These are phyloP conservation scores for Colletotrichum euphorbiae DNA, from an alignment of 2,329 filamentous ascomycete species.

Conservation along the genomic window DNA sequence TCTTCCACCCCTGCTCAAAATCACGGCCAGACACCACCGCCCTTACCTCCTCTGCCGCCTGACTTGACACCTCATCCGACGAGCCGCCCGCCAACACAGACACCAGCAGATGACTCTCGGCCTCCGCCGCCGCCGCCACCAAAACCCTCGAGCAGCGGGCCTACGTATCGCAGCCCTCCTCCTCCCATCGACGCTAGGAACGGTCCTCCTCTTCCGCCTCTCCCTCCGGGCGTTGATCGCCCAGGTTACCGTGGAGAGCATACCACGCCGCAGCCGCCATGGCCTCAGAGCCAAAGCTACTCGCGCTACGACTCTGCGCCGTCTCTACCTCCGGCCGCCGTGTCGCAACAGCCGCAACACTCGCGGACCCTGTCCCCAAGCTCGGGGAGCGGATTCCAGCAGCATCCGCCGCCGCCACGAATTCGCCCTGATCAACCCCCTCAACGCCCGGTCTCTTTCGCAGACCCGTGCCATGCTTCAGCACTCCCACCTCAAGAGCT, in stretches of 20 bases:
- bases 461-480: constrained; percentile 42
- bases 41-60: constrained; percentile 78
- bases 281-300: constrained; percentile 37
- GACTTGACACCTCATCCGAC: constrained; percentile 64
- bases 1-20: constrained; percentile 48
- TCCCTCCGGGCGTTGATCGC: constrained; percentile 46
- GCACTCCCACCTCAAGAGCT: constrained; percentile 41
- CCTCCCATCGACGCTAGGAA: constrained; percentile 36
- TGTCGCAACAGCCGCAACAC: not conserved
- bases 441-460: constrained; percentile 18
- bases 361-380: constrained; percentile 20
- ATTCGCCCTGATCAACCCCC: constrained; percentile 32
- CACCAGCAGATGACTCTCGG: constrained; percentile 48
- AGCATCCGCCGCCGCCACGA: constrained; percentile 22
- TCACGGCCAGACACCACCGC: constrained; percentile 65
- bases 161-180: constrained; percentile 46
- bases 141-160: constrained; percentile 57
- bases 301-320: constrained; percentile 63
- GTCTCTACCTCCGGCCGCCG: constrained; percentile 52
- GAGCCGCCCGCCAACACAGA: constrained; percentile 47
- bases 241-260: constrained; percentile 40
- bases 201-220: constrained; percentile 47
- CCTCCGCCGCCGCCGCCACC: constrained; percentile 67
- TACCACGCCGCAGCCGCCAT: constrained; percentile 39
- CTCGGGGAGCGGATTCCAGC: constrained; percentile 28